A percentile compares a stretch with the other conserved stretches of the same genome.
phyloP scores from a whole-genome alignment of 148 eudicot genomes.

The Rhododendron mucronatum region DNA sequence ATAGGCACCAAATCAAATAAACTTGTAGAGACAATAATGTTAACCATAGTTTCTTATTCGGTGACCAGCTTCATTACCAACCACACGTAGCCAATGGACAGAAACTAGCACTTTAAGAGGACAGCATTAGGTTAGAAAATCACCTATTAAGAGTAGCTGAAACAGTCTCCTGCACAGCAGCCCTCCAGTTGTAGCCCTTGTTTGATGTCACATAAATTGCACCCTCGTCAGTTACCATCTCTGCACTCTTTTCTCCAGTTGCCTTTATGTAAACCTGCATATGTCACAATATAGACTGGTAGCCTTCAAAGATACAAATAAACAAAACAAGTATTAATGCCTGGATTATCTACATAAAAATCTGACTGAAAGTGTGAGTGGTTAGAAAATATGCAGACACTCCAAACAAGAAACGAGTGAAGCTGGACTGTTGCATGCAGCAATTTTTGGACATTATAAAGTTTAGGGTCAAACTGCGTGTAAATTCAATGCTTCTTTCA shows the following conservation, averaged over 20 bases:
- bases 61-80: neutral
- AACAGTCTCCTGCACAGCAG: constrained; percentile 96
- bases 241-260: constrained; percentile 87
- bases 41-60: neutral
- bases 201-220: constrained; percentile 93
- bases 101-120: neutral
- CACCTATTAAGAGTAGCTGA: constrained; percentile 99
- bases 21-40: neutral
- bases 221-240: constrained; percentile 97
- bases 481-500: neutral
- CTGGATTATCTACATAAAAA: neutral
- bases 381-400: neutral
- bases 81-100: neutral
- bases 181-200: constrained; percentile 97
- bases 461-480: neutral
- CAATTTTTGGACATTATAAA: neutral
- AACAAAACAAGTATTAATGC: neutral
- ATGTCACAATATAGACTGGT: neutral
- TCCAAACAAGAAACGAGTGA: neutral
- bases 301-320: neutral
- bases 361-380: neutral
- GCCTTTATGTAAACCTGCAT: constrained; percentile 86
- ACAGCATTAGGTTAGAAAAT: constrained; percentile 11
- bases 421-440: neutral
- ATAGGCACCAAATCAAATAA: neutral